Evolutionary conservation across 75 land plant genomes (phyloP).

Genomic region (Chamaecyparis obtusa): DNA sequence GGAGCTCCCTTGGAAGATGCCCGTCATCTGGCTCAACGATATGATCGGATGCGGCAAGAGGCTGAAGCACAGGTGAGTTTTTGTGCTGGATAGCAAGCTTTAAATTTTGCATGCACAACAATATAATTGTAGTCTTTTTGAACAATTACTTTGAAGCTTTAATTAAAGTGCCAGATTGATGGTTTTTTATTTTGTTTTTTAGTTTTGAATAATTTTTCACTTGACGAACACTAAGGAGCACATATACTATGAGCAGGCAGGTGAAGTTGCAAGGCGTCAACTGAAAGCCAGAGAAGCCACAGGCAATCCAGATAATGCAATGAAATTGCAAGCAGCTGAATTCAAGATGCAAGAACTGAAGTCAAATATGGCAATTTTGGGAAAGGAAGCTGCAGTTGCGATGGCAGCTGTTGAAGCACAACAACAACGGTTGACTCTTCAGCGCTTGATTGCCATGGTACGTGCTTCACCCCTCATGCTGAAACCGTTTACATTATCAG

Average conservation of each 20-base stretch:
- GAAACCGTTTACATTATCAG: background rate
- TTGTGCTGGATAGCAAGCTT: background rate
- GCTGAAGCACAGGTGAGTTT: slow-evolving; percentile 41
- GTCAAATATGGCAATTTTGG: slow-evolving; percentile 67
- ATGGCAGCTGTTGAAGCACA: slow-evolving; percentile 92
- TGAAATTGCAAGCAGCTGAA: slow-evolving; percentile 79
- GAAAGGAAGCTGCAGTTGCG: slow-evolving; percentile 90
- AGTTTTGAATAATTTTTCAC: background rate
- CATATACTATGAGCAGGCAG: slow-evolving; percentile 44
- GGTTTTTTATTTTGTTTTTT: background rate
- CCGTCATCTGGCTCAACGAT: slow-evolving; percentile 34
- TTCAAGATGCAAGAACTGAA: slow-evolving; percentile 69
- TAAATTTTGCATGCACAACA: background rate
- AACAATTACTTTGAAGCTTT: background rate
- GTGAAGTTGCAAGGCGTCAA: slow-evolving; percentile 79
- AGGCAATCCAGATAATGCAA: slow-evolving; percentile 48
- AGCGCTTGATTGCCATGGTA: slow-evolving; percentile 80
- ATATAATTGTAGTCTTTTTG: background rate
- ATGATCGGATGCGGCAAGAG: slow-evolving; percentile 45
- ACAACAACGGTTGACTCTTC: slow-evolving; percentile 84
- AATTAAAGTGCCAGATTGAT: background rate
- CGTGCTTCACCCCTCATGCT: background rate
- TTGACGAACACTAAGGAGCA: background rate
- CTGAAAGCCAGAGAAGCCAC: slow-evolving; percentile 59
- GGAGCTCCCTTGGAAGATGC: slow-evolving; percentile 56